A percentile compares a stretch with the other conserved stretches of the same genome.
These are phyloP conservation scores for Delphinella strobiligena DNA, from an alignment of 2,329 filamentous ascomycete species.

Conservation along the genomic window DNA sequence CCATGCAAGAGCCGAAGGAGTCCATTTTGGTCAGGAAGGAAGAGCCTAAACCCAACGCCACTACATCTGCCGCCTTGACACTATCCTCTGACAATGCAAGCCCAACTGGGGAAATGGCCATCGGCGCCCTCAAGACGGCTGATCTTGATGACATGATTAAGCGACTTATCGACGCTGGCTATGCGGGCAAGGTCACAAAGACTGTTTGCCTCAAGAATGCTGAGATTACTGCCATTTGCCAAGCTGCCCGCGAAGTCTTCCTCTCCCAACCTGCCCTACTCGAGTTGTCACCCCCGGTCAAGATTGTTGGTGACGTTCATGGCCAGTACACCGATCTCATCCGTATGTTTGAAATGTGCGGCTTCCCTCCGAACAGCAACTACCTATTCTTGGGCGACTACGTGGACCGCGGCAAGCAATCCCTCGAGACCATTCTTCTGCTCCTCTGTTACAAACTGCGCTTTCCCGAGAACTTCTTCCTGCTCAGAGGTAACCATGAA, in stretches of 20 bases:
- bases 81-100: constrained; percentile 18
- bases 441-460: constrained; percentile 95
- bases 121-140: constrained; percentile 81
- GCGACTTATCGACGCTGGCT: constrained; percentile 83
- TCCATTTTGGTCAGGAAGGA: constrained; percentile 82
- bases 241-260: constrained; percentile 77
- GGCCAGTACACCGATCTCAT: constrained; percentile 95
- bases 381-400: constrained; percentile 94
- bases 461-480: constrained; percentile 94
- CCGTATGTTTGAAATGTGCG: constrained; percentile 97
- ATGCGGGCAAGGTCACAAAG: constrained; percentile 94
- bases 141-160: constrained; percentile 97
- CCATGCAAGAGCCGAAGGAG: constrained; percentile 55
- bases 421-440: constrained; percentile 83
- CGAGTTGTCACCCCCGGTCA: constrained; percentile 87
- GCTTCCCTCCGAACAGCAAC: constrained; percentile 83
- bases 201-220: constrained; percentile 95
- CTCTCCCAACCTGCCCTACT: constrained; percentile 83
- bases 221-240: constrained; percentile 88
- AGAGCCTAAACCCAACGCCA: constrained; percentile 27
- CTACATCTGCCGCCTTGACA: constrained; percentile 19
- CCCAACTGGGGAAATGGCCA: constrained; percentile 55
- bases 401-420: constrained; percentile 92
- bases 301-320: constrained; percentile 94
- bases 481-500: constrained; percentile 89